Evolutionary conservation across 805 yeast species (phyloP).

Genomic region (Candida incommunis): DNA sequence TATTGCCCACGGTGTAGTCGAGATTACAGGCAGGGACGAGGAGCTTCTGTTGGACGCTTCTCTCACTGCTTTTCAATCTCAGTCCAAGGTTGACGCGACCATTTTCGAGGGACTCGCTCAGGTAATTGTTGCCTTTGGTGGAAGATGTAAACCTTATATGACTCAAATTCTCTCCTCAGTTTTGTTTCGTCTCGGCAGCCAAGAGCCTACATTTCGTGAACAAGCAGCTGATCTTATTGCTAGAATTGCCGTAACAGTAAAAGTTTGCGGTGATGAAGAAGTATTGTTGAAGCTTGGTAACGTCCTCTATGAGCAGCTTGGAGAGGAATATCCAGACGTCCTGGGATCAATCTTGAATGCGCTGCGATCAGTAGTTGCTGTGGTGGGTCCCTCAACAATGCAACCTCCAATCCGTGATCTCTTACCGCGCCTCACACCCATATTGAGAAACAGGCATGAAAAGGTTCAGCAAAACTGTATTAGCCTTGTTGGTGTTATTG

Average conservation of each 20-base stretch:
- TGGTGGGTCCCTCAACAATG: slow-evolving; percentile 43
- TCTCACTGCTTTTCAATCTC: slow-evolving; percentile 69
- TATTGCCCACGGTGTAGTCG: slow-evolving; percentile 32
- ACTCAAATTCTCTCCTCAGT: slow-evolving; percentile 59
- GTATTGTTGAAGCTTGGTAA: slow-evolving; percentile 55
- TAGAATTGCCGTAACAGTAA: slow-evolving; percentile 50
- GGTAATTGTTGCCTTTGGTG: slow-evolving; percentile 46
- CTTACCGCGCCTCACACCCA: slow-evolving; percentile 81
- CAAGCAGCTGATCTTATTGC: slow-evolving; percentile 72
- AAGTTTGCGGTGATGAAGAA: slow-evolving; percentile 47
- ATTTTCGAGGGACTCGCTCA: slow-evolving; percentile 52
- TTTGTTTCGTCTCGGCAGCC: slow-evolving; percentile 58
- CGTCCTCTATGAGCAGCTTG: slow-evolving; percentile 76
- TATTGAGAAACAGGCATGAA: slow-evolving; percentile 76
- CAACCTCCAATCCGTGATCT: slow-evolving; percentile 76
- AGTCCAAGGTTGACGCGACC: slow-evolving; percentile 38
- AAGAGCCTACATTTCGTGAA: slow-evolving; percentile 57
- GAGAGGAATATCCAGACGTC: slow-evolving; percentile 91
- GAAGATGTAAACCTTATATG: slow-evolving; percentile 54
- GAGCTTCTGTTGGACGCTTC: slow-evolving; percentile 58
- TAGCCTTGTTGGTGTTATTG: slow-evolving; percentile 66
- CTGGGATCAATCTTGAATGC: slow-evolving; percentile 75
- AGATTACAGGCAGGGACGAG: slow-evolving; percentile 43
- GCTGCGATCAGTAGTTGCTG: slow-evolving; percentile 43
- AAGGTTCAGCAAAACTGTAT: slow-evolving; percentile 80